Percentiles rank a stretch among this genome's conserved stretches.
These are phyloP conservation scores for Golubevia sp. DNA, from an alignment of 1,284 basidiomycete species.

Conservation along the genomic window DNA sequence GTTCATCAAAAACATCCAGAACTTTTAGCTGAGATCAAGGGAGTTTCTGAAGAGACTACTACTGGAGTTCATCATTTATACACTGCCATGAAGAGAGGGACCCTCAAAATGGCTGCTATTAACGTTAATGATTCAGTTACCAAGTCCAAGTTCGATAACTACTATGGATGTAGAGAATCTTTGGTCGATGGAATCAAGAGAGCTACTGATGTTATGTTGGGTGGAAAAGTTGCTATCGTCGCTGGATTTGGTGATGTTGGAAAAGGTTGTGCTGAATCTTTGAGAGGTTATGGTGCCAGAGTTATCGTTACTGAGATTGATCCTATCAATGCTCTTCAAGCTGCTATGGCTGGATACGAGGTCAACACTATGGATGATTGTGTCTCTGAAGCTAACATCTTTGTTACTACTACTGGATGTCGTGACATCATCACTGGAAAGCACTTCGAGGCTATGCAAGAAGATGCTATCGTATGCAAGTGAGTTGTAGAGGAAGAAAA, in stretches of 20 bases:
- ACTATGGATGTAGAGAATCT: constrained; percentile 98
- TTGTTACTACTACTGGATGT: constrained; percentile 98
- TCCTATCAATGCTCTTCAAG: constrained; percentile 99
- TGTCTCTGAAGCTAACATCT: constrained; percentile 84
- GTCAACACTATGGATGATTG: constrained; percentile 98
- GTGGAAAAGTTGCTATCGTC: constrained; percentile 97
- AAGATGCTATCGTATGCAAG: constrained; percentile 99
- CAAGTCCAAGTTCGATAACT: constrained; percentile 94
- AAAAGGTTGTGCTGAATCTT: constrained; percentile 98
- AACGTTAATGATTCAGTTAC: constrained; percentile 96
- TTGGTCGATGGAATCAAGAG: constrained; percentile 99
- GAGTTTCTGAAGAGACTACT: constrained; percentile 98
- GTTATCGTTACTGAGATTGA: constrained; percentile 98
- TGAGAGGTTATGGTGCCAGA: constrained; percentile 93
- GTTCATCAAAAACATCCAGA: constrained; percentile 81
- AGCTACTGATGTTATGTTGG: constrained; percentile 99
- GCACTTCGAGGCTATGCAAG: constrained; percentile 93
- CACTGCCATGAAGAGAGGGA: constrained; percentile 93
- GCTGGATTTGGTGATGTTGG: constrained; percentile 99
- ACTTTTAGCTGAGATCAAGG: constrained; percentile 66
- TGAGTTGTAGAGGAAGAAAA: constrained; percentile 62
- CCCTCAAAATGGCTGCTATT: constrained; percentile 96
- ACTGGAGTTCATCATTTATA: constrained; percentile 99
- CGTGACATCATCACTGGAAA: constrained; percentile 92
- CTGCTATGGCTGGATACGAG: constrained; percentile 99